Evolutionary conservation across 192 early-diverging fungal species (phyloP), one percentile per base, ranked within the genome.

Genomic region (Coemansia erecta): DNA sequence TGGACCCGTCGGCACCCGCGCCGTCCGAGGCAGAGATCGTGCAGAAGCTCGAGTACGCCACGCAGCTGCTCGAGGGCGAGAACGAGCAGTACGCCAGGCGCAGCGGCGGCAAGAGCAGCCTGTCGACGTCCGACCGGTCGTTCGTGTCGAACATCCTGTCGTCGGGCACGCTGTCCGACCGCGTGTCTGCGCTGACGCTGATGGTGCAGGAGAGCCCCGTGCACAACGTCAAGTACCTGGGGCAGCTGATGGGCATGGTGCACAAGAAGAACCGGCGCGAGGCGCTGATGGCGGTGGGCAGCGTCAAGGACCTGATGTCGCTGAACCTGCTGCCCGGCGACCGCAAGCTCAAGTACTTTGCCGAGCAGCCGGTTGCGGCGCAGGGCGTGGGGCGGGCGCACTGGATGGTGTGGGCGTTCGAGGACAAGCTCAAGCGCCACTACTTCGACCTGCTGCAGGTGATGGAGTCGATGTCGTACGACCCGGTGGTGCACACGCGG

Each of bases 141-240:
- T 99, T 97, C 72, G 83, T 97, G 14, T 77, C 88, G 17, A 92
- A 89, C 44, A 90, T 99, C 35, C 74, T 99, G 70, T 73, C 85
- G 45, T 92, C 91, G 26, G 97, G 97, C 73, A 99, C 97, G 17
- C 71, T 92, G 42, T 91, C 87, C 41, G 97, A 99, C 84, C 89
- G 90, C 59, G 86, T 97, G 23, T 94, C 94, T 17, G 95, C 95
- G 18, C 70, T 99, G 53, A 94, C 94, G 2, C 82, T 99, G 49
- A 72, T 98, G 21, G 82, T 97, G 31, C 93, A 95, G 64, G 92
- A 94, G 64, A 93, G 92, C 8, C 94, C 97, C 4, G 48, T 97
- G 15, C 97, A 99, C 68, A 84, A 79, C 40, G 64, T 87, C 39
- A 80, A 77, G 59, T 84, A 87, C 11, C 74, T 98, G 28, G 78